A percentile compares a stretch with the other conserved stretches of the same genome.
These are phyloP conservation scores for Ramichloridium luteum DNA, from an alignment of 2,329 filamentous ascomycete genomes.

Conservation along the genomic window DNA sequence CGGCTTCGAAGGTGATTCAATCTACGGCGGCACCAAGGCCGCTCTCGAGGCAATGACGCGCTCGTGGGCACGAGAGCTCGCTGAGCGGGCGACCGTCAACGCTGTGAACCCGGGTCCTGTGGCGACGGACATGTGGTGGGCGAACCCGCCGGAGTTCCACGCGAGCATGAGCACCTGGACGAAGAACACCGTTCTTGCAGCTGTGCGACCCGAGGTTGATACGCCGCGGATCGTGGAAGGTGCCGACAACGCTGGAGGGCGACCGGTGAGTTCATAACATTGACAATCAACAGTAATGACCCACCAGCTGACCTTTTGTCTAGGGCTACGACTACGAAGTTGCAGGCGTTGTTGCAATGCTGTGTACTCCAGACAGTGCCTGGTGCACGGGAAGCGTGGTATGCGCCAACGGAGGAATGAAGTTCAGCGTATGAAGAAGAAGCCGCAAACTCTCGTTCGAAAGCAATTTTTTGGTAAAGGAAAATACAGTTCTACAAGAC, in stretches of 20 bases:
- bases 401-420: conserved; percentile 69
- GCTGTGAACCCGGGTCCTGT: conserved; percentile 55
- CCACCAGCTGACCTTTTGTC: conserved; percentile 6
- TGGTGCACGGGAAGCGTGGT: conserved; percentile 71
- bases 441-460: too few relatives aligned
- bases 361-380: conserved; percentile 56
- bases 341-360: conserved; percentile 64
- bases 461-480: too few relatives aligned
- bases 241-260: conserved; percentile 38
- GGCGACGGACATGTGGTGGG: conserved; percentile 51
- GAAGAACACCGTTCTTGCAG: conserved; percentile 52
- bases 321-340: conserved; percentile 56
- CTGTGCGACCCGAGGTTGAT: conserved; percentile 49
- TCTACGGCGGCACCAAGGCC: conserved; percentile 56
- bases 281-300: too few relatives aligned
- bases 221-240: conserved; percentile 40
- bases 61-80: conserved; percentile 52
- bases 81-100: conserved; percentile 52
- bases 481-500: too few relatives aligned
- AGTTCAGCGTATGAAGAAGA: conserved; percentile 33
- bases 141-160: conserved; percentile 46
- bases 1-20: conserved; percentile 46
- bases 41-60: conserved; percentile 58
- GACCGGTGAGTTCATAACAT: conserved; percentile 36
- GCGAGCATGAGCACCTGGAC: conserved; percentile 47